Evolutionary conservation across 75 land plant species (phyloP).

Genomic region (Cunninghamia lanceolata): DNA sequence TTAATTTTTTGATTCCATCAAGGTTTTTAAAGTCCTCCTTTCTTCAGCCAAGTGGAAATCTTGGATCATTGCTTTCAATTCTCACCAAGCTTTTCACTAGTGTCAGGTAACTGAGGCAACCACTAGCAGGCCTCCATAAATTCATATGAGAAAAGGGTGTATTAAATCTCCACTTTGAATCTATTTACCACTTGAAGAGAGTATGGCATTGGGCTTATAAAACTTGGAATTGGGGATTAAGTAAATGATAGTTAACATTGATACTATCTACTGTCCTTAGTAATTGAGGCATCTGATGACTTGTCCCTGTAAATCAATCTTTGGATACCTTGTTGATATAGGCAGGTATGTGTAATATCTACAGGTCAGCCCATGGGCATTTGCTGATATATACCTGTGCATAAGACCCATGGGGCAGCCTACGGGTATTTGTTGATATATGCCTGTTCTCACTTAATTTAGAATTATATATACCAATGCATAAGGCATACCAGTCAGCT

Average conservation of each 20-base stretch:
- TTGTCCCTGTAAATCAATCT: no score
- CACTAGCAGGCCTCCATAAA: no score
- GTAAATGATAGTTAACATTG: background rate
- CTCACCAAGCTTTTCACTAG: no score
- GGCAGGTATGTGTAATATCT: background rate
- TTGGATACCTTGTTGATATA: background rate
- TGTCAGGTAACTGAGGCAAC: no score
- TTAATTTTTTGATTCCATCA: no score
- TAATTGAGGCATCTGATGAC: background rate
- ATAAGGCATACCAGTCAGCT: no score
- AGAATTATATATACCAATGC: no score
- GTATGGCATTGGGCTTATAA: background rate
- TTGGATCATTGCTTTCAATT: no score
- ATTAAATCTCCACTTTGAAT: no score
- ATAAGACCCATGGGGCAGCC: background rate
- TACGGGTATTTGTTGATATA: background rate
- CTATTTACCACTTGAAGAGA: background rate
- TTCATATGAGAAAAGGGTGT: background rate
- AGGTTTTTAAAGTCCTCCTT: no score
- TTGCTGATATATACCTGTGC: background rate
- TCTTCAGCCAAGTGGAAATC: no score
- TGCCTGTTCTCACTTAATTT: background rate
- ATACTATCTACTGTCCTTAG: background rate
- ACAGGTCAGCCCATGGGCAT: background rate
- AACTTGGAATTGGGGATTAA: background rate